Evolutionary conservation across 805 yeast genomes (phyloP), one percentile per base, ranked within the genome.

Genomic region (Maudiozyma pseudohumilis): DNA sequence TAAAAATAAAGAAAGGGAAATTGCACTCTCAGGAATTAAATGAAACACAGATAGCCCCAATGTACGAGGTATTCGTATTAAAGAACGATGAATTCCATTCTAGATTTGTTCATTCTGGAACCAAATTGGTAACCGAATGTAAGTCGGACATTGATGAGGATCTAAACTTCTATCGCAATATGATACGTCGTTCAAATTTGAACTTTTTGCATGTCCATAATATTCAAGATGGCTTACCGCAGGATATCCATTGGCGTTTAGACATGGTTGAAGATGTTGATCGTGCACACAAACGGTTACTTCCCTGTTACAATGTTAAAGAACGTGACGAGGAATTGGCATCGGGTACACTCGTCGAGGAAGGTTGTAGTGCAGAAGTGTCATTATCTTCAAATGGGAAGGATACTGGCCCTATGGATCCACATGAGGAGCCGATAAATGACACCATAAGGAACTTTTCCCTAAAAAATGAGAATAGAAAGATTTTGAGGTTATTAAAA

Each of bases 231-330:
- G 21, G 20, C 16, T 19, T 19, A 4, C 11, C 6, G 10, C 20
- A n/a, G 5, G 9, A 13, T 2, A 11, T 6, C 7, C 2, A 43
- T 6, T 78, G 77, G 70, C 55, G 66, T 2, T 56, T 84, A 8
- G 94, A 83, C 51, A 69, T 71, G 22, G 74, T 79, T 35, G 94
- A 85, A 52, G 82, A 84, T 24, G 63, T 68, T 21, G 76, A 78
- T 46, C 61, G 89, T 44, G 79, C 75, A 72, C 64, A 88, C 42
- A 76, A 69, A 40, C 63, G 82, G 40, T 51, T 84, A 32, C 54
- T 79, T 5, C 71, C 75, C 7, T 10, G 26, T 7, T 21, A 21
- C 11, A n/a, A 26, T 26, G n/a, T n/a, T n/a, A n/a, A n/a, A n/a
- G 12, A 8, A 6, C 12, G n/a, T 16, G 13, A 16, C 6, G 7